Conservation (phyloP, 2,329 filamentous ascomycete genomes). For the Hypoxylon sp. region DNA sequence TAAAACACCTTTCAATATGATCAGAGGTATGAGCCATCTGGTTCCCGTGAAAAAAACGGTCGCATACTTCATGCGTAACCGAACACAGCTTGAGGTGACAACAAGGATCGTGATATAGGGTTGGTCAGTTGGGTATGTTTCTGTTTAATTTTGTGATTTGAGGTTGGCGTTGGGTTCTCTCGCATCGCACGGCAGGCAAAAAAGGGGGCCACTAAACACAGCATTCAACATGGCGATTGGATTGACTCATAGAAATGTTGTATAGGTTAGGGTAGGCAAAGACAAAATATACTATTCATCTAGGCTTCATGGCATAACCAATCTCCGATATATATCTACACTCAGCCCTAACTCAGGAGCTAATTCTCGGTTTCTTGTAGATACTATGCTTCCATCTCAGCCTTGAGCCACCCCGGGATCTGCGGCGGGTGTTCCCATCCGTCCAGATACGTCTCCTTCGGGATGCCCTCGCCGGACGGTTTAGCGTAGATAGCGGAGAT, state of each 20-base stretch:
- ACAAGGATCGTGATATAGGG: neutral
- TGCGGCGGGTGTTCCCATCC: conserved; percentile 73
- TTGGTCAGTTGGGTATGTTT: neutral
- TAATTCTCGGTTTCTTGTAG: neutral
- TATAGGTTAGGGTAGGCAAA: conserved; percentile 6
- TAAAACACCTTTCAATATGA: conserved; percentile 39
- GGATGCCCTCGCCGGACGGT: conserved; percentile 68
- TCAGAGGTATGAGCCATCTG: neutral
- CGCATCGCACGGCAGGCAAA: conserved; percentile 21
- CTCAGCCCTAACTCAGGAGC: neutral
- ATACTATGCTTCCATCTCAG: conserved; percentile 60
- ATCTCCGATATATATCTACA: neutral
- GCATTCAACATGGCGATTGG: conserved; percentile 42
- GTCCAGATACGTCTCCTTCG: conserved; percentile 67
- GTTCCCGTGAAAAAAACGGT: neutral
- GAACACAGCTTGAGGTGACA: neutral
- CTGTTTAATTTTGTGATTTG: neutral
- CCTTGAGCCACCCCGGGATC: conserved; percentile 72
- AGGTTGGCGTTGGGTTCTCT: conserved; percentile 25
- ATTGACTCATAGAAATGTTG: conserved; percentile 20
- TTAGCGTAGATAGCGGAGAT: conserved; percentile 80
- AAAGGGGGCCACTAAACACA: conserved; percentile 17
- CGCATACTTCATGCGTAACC: neutral
- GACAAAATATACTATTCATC: conserved; percentile 30
- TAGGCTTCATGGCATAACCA: conserved; percentile 4